Percentiles rank a stretch among this genome's conserved stretches.
phyloP scores from a whole-genome alignment of 2,329 filamentous ascomycete species.

The Ceratocystiopsis minuta region DNA sequence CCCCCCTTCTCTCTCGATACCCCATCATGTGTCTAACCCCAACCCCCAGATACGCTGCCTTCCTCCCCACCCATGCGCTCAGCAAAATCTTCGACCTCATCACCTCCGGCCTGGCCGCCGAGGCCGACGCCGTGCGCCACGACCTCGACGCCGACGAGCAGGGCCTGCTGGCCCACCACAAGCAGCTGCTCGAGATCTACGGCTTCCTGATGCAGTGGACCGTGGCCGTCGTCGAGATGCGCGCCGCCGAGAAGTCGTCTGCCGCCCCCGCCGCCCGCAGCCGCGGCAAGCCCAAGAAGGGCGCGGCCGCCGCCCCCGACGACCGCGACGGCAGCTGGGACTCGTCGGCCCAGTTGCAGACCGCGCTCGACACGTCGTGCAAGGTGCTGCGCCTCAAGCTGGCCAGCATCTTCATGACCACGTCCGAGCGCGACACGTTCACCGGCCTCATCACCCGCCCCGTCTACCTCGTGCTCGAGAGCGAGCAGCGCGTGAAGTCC shows the following conservation, averaged over 20 bases:
- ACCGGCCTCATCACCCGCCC: conserved; percentile 81
- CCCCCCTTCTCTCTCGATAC: conserved; percentile 20
- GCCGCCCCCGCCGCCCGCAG: conserved; percentile 51
- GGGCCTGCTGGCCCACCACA: conserved; percentile 70
- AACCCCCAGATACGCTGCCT: conserved; percentile 53
- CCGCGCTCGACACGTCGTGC: conserved; percentile 82
- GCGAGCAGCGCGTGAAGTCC: conserved; percentile 78
- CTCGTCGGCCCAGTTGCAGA: conserved; percentile 70
- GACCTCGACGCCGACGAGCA: conserved; percentile 88
- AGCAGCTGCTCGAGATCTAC: conserved; percentile 81
- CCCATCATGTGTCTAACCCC: background rate
- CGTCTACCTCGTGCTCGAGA: conserved; percentile 86
- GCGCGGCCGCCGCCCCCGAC: conserved; percentile 28
- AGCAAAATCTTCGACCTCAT: conserved; percentile 88
- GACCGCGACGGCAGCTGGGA: conserved; percentile 71
- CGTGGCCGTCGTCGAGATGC: conserved; percentile 82
- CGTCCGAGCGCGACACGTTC: conserved; percentile 89
- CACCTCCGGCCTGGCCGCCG: conserved; percentile 66
- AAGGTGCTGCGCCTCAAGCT: conserved; percentile 89
- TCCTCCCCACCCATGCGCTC: conserved; percentile 62
- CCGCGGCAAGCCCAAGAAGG: conserved; percentile 52
- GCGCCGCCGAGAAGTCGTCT: conserved; percentile 76
- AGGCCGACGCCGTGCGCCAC: conserved; percentile 69
- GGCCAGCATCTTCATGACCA: conserved; percentile 84
- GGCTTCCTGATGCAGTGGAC: conserved; percentile 92